Conservation (phyloP, 257 asterid species). For the Datura wrightii region DNA sequence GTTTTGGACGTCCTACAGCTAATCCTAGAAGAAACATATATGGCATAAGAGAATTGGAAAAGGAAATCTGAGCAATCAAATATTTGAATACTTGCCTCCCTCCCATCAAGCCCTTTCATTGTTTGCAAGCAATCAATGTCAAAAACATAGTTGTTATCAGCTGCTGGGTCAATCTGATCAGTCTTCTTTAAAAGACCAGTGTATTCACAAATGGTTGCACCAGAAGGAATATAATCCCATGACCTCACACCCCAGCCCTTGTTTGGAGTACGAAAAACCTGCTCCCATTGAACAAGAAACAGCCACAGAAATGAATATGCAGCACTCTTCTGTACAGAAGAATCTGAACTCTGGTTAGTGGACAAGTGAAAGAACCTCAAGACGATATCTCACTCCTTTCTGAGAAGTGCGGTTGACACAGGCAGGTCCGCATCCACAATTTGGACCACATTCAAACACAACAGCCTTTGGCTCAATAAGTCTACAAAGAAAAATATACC, state of each 20-base stretch:
- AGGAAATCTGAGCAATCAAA: not conserved
- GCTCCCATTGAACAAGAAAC: constrained; percentile 26
- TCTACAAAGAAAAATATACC: constrained; percentile 38
- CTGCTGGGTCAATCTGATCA: constrained; percentile 55
- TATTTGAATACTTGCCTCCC: constrained; percentile 61
- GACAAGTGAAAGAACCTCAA: constrained; percentile 60
- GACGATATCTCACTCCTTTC: constrained; percentile 54
- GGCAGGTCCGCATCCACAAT: constrained; percentile 74
- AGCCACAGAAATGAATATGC: not conserved
- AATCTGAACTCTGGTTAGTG: constrained; percentile 9
- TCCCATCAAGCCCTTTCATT: constrained; percentile 84
- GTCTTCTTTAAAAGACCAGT: constrained; percentile 69
- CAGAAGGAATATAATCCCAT: constrained; percentile 88
- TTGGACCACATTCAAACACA: constrained; percentile 84
- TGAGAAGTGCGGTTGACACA: constrained; percentile 76
- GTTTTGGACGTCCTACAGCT: not conserved
- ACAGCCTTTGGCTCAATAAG: constrained; percentile 82
- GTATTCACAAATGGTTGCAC: constrained; percentile 86
- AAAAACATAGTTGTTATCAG: constrained; percentile 70
- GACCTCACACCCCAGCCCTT: constrained; percentile 96
- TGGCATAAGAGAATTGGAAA: not conserved
- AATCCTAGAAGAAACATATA: not conserved
- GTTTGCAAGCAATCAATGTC: constrained; percentile 92
- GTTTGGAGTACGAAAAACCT: constrained; percentile 84
- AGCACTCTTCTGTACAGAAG: not conserved